Percentiles rank a stretch among this genome's conserved stretches.
These are phyloP conservation scores for Fusarium compactum DNA, from an alignment of 2,329 filamentous ascomycete genomes.

Conservation along the genomic window DNA sequence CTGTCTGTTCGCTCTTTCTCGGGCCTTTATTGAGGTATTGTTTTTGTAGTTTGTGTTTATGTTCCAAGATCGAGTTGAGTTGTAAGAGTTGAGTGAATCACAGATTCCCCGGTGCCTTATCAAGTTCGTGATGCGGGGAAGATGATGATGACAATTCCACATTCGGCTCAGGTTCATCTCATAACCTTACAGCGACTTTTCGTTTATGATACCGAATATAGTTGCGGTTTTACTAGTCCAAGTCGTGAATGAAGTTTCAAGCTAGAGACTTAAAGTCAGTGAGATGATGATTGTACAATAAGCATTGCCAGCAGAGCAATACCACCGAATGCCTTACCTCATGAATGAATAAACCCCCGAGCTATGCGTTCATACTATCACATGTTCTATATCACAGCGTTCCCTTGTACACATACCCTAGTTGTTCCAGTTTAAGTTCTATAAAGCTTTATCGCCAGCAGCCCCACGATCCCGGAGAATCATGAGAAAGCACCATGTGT, in stretches of 20 bases:
- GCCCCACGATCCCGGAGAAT: neutral
- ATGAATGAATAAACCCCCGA: neutral
- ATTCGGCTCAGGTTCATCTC: neutral
- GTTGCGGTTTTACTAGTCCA: neutral
- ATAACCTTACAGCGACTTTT: neutral
- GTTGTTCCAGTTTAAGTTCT: neutral
- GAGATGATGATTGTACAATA: neutral
- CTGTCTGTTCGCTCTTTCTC: neutral
- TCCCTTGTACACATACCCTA: neutral
- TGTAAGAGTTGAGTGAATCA: neutral
- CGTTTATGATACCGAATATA: neutral
- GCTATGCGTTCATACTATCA: neutral
- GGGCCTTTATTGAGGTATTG: neutral
- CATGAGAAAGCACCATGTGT: neutral
- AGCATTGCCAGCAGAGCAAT: neutral
- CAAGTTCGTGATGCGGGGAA: conserved; percentile 36
- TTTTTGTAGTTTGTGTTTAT: neutral
- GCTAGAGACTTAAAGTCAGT: neutral
- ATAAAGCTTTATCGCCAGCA: neutral
- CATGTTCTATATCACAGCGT: neutral
- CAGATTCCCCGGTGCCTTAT: neutral
- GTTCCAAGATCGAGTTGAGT: neutral
- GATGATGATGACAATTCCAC: conserved; percentile 6
- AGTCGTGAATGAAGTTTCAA: neutral
- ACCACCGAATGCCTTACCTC: neutral